These are phyloP conservation scores for Apiospora malaysiana DNA, from an alignment of 2,329 filamentous ascomycete genomes.

Conservation along the genomic window DNA sequence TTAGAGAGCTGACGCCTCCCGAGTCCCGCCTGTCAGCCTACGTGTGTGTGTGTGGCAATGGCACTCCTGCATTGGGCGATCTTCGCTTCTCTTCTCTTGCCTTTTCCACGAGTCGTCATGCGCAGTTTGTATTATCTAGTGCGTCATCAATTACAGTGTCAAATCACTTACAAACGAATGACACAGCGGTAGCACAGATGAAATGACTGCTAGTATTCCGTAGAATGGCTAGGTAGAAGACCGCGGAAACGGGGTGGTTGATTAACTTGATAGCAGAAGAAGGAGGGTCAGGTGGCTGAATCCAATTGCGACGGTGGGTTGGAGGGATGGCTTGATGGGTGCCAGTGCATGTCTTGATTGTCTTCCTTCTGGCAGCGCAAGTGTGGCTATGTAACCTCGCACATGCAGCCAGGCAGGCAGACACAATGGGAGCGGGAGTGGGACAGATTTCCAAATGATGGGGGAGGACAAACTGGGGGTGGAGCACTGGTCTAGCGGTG, in stretches of 20 bases:
- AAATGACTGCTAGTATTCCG: background rate
- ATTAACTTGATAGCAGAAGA: background rate
- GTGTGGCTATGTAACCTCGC: constrained; percentile 5
- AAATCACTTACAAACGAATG: background rate
- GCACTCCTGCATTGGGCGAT: background rate
- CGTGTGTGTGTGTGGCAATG: background rate
- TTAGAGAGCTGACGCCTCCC: constrained; percentile 9
- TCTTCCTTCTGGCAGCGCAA: background rate
- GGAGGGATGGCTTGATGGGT: background rate
- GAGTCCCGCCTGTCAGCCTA: background rate
- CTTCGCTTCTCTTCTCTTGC: background rate
- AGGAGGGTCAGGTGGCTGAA: constrained; percentile 16
- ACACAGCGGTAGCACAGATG: background rate
- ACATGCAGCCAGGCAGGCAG: background rate
- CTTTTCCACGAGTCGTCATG: background rate
- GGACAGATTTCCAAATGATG: constrained; percentile 1
- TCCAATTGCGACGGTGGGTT: background rate
- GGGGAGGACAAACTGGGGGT: constrained; percentile 4
- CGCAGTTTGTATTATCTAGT: background rate
- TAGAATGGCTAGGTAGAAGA: background rate
- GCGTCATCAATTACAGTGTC: background rate
- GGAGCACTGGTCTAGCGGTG: background rate
- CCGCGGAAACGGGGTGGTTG: background rate
- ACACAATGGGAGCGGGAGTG: background rate
- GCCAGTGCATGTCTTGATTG: background rate